These are phyloP conservation scores for Aspergillus flavus DNA, from an alignment of 2,329 filamentous ascomycete genomes.

Conservation along the genomic window DNA sequence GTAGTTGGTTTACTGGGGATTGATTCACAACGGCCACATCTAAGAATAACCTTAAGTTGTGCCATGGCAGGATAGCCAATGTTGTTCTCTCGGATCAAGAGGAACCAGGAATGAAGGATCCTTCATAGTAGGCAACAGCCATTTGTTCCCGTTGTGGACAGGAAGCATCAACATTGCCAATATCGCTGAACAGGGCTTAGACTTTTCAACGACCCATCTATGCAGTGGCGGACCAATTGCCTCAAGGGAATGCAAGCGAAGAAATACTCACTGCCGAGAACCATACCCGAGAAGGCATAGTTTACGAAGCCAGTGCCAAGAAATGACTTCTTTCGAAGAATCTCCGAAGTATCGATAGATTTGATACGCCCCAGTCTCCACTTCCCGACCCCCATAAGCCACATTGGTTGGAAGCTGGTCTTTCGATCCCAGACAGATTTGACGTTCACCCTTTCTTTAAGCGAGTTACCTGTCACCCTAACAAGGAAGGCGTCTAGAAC, in stretches of 20 bases:
- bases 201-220: background rate
- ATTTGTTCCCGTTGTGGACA: background rate
- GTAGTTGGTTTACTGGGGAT: background rate
- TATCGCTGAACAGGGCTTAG: background rate
- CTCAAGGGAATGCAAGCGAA: background rate
- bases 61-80: background rate
- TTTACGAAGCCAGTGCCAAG: background rate
- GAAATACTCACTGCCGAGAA: conserved; percentile 1
- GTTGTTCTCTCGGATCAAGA: background rate
- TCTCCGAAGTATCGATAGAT: background rate
- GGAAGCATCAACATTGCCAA: background rate
- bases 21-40: background rate
- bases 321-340: background rate
- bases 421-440: background rate
- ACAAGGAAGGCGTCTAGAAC: background rate
- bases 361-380: background rate
- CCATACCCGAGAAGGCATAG: background rate
- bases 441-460: background rate
- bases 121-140: background rate
- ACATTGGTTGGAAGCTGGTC: background rate
- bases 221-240: background rate
- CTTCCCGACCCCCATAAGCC: background rate
- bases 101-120: background rate
- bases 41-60: background rate
- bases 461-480: background rate